Evolutionary conservation across 2,329 filamentous ascomycete species (phyloP), one percentile per base, ranked within the genome.

Genomic region (Aspergillus piperis): DNA sequence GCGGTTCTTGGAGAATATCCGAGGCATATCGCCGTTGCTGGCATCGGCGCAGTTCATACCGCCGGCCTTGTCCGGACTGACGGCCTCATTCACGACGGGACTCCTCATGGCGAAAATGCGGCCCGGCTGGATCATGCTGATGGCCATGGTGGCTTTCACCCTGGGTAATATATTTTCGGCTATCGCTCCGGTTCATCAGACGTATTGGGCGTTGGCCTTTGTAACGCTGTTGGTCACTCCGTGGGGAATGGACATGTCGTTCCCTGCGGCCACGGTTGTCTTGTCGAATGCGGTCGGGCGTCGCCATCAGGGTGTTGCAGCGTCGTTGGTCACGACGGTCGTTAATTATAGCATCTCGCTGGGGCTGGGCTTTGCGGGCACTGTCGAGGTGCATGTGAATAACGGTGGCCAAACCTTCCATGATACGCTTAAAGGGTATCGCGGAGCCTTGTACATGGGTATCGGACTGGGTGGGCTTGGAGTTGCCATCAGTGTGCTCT

Each of bases 301-400:
- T 30, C 72, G 81, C 54, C 77, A 82, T 54, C 82, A 85, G 63
- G 83, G 82, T 5, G 76, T 84, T 15, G 81, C 81, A 2, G 82
- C 81, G 0, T 84, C 81, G 17, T 70, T 90, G 5, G 84, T 89
- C 32, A 86, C 83, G 59, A 89, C 87, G 0, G 79, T 88, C 10
- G 84, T 90, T 62, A 90, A 91, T 71, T 91, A 90, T 69, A 83
- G 83, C 60, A 89, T 90, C 36, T 86, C 85, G 1, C 72, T 90
- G 2, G 86, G 85, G 0, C 78, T 91, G 0, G 88, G 88, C 0
- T 82, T 91, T 49, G 87, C 87, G 0, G 87, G 86, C 0, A 89
- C 86, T 0, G 82, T 89, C 2, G 86, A 90, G 67, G 72, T 74
- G 1, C 71, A 83, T 49, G 75, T 82, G 27, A 77, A 77, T 36